Percentiles rank a stretch among this genome's conserved stretches.
These are phyloP conservation scores for Neoscytalidium dimidiatum DNA, from an alignment of 2,329 filamentous ascomycete species.

Conservation along the genomic window DNA sequence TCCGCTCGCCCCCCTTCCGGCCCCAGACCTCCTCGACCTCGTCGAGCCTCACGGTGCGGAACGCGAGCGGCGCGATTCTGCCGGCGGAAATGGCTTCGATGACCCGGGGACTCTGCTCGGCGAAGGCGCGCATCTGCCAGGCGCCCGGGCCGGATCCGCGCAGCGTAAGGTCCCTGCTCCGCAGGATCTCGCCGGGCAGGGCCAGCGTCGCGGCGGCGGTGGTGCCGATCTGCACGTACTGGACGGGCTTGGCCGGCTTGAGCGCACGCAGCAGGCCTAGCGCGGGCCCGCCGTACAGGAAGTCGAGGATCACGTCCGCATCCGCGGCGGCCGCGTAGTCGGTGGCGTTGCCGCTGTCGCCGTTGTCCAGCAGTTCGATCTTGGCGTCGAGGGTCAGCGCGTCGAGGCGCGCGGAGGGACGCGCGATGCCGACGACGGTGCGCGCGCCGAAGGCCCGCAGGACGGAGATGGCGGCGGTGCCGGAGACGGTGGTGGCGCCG, in stretches of 20 bases:
- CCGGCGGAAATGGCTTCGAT: slow-evolving; percentile 24
- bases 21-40: slow-evolving; percentile 36
- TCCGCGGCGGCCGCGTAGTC: slow-evolving; percentile 51
- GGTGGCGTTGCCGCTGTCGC: slow-evolving; percentile 44
- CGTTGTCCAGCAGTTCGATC: slow-evolving; percentile 44
- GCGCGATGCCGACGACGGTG: slow-evolving; percentile 54
- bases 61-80: slow-evolving; percentile 21
- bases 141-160: slow-evolving; percentile 50
- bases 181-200: slow-evolving; percentile 47
- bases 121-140: slow-evolving; percentile 40
- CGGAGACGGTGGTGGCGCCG: slow-evolving; percentile 58
- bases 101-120: slow-evolving; percentile 31
- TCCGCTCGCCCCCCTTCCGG: slow-evolving; percentile 26
- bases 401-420: slow-evolving; percentile 47
- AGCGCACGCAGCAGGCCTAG: slow-evolving; percentile 46
- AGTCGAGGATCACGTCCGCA: slow-evolving; percentile 60
- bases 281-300: slow-evolving; percentile 51
- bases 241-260: slow-evolving; percentile 45
- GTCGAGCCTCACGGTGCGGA: slow-evolving; percentile 33
- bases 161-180: slow-evolving; percentile 53
- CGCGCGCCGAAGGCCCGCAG: slow-evolving; percentile 52
- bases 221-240: slow-evolving; percentile 57
- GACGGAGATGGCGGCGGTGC: slow-evolving; percentile 52
- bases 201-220: slow-evolving; percentile 42
- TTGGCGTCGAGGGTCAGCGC: slow-evolving; percentile 48